Conservation (phyloP, 2,329 filamentous ascomycete genomes). For the Hymenoscyphus albidus region DNA sequence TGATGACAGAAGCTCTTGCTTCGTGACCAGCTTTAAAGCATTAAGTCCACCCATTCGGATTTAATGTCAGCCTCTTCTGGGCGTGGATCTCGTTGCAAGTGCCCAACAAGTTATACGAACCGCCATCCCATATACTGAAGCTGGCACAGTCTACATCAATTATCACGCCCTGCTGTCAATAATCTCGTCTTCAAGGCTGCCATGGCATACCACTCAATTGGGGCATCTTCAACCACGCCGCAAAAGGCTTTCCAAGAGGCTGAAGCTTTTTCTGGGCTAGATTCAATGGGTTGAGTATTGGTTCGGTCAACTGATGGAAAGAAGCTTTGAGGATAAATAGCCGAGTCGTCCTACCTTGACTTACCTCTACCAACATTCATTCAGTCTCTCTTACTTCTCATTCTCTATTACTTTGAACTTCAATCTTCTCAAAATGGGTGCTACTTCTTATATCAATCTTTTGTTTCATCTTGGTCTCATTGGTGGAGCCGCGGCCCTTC, state of each 20-base stretch:
- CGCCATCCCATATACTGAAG: neutral
- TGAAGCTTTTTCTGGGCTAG: neutral
- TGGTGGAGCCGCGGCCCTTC: conserved; percentile 4
- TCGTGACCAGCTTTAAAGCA: neutral
- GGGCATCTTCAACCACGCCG: neutral
- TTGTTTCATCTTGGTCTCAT: conserved; percentile 4
- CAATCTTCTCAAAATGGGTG: neutral
- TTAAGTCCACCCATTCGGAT: neutral
- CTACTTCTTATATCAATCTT: neutral
- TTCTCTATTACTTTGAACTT: neutral
- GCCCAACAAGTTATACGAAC: neutral
- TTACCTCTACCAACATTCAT: neutral
- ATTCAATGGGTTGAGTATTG: neutral
- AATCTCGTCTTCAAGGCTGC: neutral
- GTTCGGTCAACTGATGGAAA: neutral
- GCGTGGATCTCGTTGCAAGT: neutral
- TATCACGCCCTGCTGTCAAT: neutral
- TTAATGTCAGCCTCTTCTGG: neutral
- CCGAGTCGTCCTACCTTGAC: neutral
- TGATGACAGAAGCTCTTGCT: neutral
- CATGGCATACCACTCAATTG: neutral
- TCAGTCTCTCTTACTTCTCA: neutral
- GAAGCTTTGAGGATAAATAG: neutral
- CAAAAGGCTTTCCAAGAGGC: neutral
- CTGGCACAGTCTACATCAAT: neutral